phyloP scores from a whole-genome alignment of 768 basidiomycete species.

The Russula griseocarnosa region DNA sequence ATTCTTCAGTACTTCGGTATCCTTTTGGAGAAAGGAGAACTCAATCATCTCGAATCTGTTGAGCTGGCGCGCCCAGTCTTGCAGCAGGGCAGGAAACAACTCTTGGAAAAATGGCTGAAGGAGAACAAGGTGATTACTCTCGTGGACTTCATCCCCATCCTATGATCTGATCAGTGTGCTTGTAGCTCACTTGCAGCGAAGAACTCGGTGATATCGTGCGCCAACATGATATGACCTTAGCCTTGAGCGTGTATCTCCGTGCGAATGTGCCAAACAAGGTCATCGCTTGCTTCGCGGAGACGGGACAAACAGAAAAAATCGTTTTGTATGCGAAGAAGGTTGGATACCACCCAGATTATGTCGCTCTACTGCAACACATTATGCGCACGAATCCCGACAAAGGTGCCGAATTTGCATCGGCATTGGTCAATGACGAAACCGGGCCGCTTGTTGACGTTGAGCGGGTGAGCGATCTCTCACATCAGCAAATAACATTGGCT shows the following conservation, averaged over 20 bases:
- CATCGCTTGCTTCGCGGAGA: conserved; percentile 98
- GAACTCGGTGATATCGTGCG: conserved; percentile 98
- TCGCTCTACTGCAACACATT: conserved; percentile 87
- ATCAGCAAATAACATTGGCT: not conserved
- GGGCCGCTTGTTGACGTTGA: conserved; percentile 94
- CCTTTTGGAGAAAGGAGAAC: conserved; percentile 95
- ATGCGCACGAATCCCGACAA: conserved; percentile 97
- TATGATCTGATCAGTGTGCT: conserved; percentile 4
- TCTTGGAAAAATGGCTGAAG: conserved; percentile 98
- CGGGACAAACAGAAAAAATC: conserved; percentile 98
- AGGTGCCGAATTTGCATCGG: conserved; percentile 95
- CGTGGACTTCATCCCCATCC: not conserved
- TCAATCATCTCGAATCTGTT: conserved; percentile 93
- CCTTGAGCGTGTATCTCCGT: conserved; percentile 93
- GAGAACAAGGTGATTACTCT: conserved; percentile 80
- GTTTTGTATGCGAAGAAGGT: conserved; percentile 97
- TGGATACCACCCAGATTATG: conserved; percentile 88
- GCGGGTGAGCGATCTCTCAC: conserved; percentile 48
- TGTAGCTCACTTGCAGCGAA: conserved; percentile 93
- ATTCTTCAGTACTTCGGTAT: conserved; percentile 99
- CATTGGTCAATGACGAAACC: conserved; percentile 87
- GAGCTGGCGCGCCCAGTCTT: conserved; percentile 95
- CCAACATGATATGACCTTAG: conserved; percentile 91
- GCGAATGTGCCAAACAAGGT: conserved; percentile 99
- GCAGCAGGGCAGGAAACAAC: conserved; percentile 92